Evolutionary conservation across 2,329 filamentous ascomycete species (phyloP).

Genomic region (Epichloe bromicola): DNA sequence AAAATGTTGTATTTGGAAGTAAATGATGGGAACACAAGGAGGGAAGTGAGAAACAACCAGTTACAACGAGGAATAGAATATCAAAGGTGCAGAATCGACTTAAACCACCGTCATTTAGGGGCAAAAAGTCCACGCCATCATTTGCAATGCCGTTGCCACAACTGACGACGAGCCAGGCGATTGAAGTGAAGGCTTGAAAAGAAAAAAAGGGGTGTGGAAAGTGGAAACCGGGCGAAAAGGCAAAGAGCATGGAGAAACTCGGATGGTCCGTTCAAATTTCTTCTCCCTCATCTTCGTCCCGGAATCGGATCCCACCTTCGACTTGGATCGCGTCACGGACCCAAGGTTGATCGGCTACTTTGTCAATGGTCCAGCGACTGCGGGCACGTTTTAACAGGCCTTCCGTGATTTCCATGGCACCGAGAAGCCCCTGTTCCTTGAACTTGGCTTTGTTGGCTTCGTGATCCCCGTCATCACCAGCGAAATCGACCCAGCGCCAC

Average conservation of each 20-base stretch:
- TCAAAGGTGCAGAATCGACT: too few species aligned
- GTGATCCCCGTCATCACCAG: constrained; percentile 75
- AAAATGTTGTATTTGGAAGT: too few species aligned
- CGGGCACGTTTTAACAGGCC: constrained; percentile 71
- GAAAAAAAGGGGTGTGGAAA: too few species aligned
- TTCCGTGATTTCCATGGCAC: constrained; percentile 72
- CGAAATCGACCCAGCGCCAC: constrained; percentile 87
- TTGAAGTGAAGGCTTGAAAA: too few species aligned
- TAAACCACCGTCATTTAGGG: too few species aligned
- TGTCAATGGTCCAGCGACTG: constrained; percentile 61
- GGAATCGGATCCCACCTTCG: constrained; percentile 45
- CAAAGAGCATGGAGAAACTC: not conserved
- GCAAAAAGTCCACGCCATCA: too few species aligned
- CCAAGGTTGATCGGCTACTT: constrained; percentile 63
- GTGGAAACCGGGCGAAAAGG: not conserved
- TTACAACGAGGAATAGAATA: too few species aligned
- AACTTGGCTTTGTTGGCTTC: constrained; percentile 51
- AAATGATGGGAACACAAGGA: too few species aligned
- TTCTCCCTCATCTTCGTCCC: constrained; percentile 45
- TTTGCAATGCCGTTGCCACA: too few species aligned
- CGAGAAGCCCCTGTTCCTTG: constrained; percentile 51
- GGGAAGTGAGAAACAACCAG: too few species aligned
- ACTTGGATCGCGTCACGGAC: constrained; percentile 61
- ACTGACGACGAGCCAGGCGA: too few species aligned
- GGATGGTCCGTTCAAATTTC: constrained; percentile 25